Percentiles rank a stretch among this genome's conserved stretches.
These are phyloP conservation scores for Suillus ampliporus DNA, from an alignment of 768 basidiomycete genomes.

Conservation along the genomic window DNA sequence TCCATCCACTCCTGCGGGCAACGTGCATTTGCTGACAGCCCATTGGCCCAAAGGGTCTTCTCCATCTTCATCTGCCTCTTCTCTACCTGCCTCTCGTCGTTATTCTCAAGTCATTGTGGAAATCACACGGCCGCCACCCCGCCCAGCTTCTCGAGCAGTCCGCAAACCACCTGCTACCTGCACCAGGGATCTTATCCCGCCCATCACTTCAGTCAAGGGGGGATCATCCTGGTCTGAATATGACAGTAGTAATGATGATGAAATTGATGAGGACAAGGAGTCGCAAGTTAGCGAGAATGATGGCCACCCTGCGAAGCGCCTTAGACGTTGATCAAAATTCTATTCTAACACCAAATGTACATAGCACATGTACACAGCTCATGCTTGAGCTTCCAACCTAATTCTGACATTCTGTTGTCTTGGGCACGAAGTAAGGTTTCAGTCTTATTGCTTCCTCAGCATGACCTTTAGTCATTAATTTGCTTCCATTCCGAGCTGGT, in stretches of 20 bases:
- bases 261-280: no score
- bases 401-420: neutral
- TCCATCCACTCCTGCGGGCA: no score
- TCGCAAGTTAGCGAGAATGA: no score
- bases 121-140: neutral
- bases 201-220: neutral
- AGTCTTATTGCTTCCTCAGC: no score
- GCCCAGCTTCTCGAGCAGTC: neutral
- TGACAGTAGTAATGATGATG: neutral
- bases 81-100: neutral
- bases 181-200: neutral
- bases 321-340: no score
- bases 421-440: neutral
- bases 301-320: no score
- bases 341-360: neutral
- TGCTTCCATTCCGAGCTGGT: neutral
- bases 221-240: neutral
- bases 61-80: neutral
- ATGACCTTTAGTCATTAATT: no score
- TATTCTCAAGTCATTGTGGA: neutral
- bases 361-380: neutral
- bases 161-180: neutral
- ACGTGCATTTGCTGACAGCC: no score
- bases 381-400: neutral
- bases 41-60: no score